Base-by-base conservation (phyloP, 2,329 filamentous ascomycete species). In the Calonectria pseudoturangicola region DNA sequence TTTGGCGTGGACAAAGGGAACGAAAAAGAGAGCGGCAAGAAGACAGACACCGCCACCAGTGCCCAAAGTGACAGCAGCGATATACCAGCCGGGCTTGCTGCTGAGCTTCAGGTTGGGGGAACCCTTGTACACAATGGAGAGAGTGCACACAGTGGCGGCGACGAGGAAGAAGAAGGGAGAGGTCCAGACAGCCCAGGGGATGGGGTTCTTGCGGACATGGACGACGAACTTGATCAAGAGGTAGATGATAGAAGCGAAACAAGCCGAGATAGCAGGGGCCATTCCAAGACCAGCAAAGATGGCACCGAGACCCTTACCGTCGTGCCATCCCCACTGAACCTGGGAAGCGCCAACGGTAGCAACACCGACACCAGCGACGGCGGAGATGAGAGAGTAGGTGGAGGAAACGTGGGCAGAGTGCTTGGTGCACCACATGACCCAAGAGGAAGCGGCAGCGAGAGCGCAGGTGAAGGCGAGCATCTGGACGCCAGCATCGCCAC, bases 111-210 rank as follows among this genome's bases (percentile, higher is more conserved):
- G 73, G 48, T 75, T 75, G 33, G 93, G 93, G 12, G 93, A 94
- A 30, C 93, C 93, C 88, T 95, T 95, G 89, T 94, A 95, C 77
- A 95, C 93, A 78, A 96, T 92, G 56, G 92, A 94, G 3, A 96
- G 88, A 0, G 93, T 93, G 85, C 93, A 94, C 79, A 95, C 85
- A 71, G 92, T 94, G 68, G 88, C 92, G 69, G 93, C 93, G 71
- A 95, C 89, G 70, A 95, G 90, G 88, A 95, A 95, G 86, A 92
- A 95, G 85, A 93, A 91, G 15, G 93, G 94, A 1, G 93, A 92
- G 66, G 89, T 92, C 85, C 88, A 95, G 70, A 95, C 89, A 30
- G 93, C 93, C 92, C 92, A 94, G 8, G 87, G 89, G 2, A 94
- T 88, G 6, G 93, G 93, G 83, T 94, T 92, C 83, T 89, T 92